Conservation (phyloP, 345 rosid genomes). For the Eucalyptus grandis region DNA sequence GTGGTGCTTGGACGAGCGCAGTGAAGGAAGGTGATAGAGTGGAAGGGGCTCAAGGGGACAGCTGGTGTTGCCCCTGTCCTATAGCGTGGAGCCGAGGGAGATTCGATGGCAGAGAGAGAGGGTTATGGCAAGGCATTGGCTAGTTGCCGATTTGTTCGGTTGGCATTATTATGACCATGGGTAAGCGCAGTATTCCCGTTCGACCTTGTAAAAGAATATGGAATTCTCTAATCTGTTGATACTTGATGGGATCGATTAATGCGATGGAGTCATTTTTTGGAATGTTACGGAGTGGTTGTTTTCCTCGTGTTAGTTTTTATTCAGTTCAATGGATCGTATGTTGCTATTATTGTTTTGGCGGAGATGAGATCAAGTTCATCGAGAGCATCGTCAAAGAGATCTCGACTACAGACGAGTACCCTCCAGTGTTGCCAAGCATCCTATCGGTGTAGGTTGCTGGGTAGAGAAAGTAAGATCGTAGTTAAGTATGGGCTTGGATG, state of each 20-base stretch:
- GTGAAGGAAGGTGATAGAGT: not conserved
- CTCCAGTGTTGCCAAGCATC: too few relatives aligned
- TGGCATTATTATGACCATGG: not conserved
- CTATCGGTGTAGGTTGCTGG: too few relatives aligned
- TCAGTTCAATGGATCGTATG: not conserved
- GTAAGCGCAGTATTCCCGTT: not conserved
- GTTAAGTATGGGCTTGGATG: not conserved
- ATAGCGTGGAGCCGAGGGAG: not conserved
- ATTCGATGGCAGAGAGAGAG: not conserved
- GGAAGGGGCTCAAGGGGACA: not conserved
- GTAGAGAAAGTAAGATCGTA: not conserved
- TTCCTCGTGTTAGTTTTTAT: too few relatives aligned
- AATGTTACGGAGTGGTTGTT: not conserved
- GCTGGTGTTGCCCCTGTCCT: not conserved
- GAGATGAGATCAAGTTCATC: not conserved
- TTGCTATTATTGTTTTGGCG: not conserved
- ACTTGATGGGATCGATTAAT: too few relatives aligned
- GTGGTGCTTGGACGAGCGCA: not conserved
- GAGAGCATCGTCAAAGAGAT: not conserved
- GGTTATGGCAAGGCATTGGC: not conserved
- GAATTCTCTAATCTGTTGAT: not conserved
- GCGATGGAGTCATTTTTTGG: too few relatives aligned
- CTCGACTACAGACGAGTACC: too few relatives aligned
- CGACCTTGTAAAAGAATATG: not conserved
- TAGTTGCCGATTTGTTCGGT: not conserved